Evolutionary conservation across 2,329 filamentous ascomycete genomes (phyloP).

Genomic region (Cercospora sp.): DNA sequence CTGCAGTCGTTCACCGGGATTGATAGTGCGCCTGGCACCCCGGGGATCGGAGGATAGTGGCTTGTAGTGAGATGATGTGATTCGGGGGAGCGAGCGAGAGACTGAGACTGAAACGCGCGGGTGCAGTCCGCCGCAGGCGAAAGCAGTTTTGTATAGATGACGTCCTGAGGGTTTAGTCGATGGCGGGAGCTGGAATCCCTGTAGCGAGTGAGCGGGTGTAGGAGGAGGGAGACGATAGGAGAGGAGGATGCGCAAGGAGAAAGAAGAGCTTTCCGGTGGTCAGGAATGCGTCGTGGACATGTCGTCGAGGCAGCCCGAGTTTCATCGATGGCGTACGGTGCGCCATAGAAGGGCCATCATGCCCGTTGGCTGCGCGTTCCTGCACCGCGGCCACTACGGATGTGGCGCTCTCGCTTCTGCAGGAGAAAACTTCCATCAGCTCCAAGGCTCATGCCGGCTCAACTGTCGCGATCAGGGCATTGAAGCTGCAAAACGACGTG

Average conservation of each 20-base stretch:
- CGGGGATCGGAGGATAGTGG: neutral
- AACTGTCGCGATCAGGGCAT: neutral
- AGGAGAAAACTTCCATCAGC: neutral
- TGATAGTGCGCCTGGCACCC: neutral
- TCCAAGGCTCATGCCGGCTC: slow-evolving; percentile 4
- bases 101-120: slow-evolving; percentile 1
- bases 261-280: neutral
- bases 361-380: slow-evolving; percentile 2
- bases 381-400: slow-evolving; percentile 5
- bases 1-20: neutral
- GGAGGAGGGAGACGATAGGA: neutral
- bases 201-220: neutral
- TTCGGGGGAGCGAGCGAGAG: neutral
- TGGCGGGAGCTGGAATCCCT: slow-evolving; percentile 5
- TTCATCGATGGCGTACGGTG: neutral
- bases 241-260: neutral
- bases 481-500: neutral
- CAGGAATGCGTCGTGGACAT: neutral
- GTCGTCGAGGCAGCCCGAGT: neutral
- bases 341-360: neutral
- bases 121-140: neutral
- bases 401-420: slow-evolving; percentile 2
- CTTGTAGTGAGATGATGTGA: neutral
- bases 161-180: neutral
- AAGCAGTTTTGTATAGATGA: slow-evolving; percentile 5